These are phyloP conservation scores for Suhomyces canberraensis DNA, from an alignment of 805 yeast species.

Conservation along the genomic window DNA sequence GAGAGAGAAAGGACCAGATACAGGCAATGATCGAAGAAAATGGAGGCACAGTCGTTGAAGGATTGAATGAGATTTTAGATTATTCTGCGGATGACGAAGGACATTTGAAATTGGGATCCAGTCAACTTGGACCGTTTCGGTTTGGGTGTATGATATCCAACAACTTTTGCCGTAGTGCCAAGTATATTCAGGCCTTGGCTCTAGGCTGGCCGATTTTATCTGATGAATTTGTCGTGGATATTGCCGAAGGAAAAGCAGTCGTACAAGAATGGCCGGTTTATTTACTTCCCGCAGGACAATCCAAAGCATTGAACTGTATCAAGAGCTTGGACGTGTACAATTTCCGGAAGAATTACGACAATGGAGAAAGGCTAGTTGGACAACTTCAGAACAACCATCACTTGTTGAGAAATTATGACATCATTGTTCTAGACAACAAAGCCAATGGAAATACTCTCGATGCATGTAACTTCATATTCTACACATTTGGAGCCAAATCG, in stretches of 20 bases:
- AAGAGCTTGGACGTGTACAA: conserved; percentile 49
- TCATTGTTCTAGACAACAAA: conserved; percentile 35
- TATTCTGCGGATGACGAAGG: conserved; percentile 11
- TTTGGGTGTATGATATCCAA: conserved; percentile 70
- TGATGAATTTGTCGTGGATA: conserved; percentile 51
- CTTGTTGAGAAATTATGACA: conserved; percentile 28
- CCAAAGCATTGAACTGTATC: conserved; percentile 40
- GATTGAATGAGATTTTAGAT: conserved; percentile 27
- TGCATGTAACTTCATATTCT: conserved; percentile 43
- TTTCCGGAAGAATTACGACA: conserved; percentile 38
- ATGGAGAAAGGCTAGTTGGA: conserved; percentile 24
- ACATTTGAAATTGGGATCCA: conserved; percentile 8
- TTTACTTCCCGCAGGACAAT: conserved; percentile 70
- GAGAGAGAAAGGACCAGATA: conserved; percentile 29
- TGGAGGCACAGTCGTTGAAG: conserved; percentile 42
- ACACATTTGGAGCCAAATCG: conserved; percentile 42
- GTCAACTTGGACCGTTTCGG: conserved; percentile 18
- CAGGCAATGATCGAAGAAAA: conserved; percentile 32
- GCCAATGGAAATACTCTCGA: conserved; percentile 25
- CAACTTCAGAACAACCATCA: conserved; percentile 43
- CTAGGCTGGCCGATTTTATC: conserved; percentile 85
- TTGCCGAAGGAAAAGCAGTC: conserved; percentile 29
- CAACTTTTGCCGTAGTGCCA: conserved; percentile 60
- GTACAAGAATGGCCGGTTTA: conserved; percentile 48
- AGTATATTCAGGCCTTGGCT: conserved; percentile 73